Conservation (phyloP, 2,329 filamentous ascomycete species). For the Fusarium subglutinans region DNA sequence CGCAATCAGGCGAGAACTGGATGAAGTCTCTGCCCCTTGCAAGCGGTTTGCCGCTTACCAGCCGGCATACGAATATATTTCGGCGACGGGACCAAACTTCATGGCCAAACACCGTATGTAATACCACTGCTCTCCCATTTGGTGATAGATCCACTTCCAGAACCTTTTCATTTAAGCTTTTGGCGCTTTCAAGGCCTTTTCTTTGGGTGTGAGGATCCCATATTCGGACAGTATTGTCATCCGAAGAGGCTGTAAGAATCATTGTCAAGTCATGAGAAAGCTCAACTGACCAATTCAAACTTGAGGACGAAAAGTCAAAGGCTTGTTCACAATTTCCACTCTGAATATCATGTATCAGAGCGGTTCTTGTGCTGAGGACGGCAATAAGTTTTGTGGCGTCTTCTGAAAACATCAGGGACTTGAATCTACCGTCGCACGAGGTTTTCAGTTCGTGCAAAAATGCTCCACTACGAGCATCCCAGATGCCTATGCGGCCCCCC, state of each 20-base stretch:
- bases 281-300: fast-evolving
- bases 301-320: fast-evolving
- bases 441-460: not conserved
- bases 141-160: fast-evolving
- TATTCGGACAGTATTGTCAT: not conserved
- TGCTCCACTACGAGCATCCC: not conserved
- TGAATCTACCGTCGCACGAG: fast-evolving
- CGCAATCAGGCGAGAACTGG: not conserved
- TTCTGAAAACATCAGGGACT: fast-evolving
- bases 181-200: fast-evolving
- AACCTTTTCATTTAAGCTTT: fast-evolving
- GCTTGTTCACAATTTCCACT: fast-evolving
- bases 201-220: not conserved
- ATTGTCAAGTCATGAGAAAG: not conserved
- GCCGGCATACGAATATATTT: fast-evolving
- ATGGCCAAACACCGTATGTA: fast-evolving
- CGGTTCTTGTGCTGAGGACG: not conserved
- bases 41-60: not conserved
- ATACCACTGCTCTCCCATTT: not conserved
- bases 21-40: fast-evolving
- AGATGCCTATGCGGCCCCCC: not conserved
- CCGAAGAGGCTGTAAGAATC: not conserved
- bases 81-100: fast-evolving
- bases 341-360: not conserved
- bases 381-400: not conserved